phyloP scores from a whole-genome alignment of 441 rosid genomes.

The Populus hybrid region DNA sequence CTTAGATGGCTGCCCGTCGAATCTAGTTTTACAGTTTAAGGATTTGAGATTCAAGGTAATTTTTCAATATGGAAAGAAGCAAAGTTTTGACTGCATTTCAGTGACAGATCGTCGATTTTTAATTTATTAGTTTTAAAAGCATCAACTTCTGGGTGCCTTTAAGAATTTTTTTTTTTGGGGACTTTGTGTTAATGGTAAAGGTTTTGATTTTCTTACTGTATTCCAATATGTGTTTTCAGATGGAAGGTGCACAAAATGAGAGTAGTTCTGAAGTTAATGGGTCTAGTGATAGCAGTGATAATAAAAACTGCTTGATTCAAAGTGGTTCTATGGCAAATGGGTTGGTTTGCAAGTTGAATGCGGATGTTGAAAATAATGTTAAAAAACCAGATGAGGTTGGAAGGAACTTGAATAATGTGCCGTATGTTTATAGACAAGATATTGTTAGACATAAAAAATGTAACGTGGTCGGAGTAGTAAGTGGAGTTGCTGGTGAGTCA shows the following conservation, averaged over 20 bases:
- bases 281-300: constrained; percentile 29
- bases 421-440: constrained; percentile 71
- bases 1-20: not conserved
- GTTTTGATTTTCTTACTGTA: not conserved
- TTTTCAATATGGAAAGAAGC: not conserved
- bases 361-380: constrained; percentile 23
- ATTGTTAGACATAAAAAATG: constrained; percentile 56
- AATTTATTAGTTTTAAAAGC: not conserved
- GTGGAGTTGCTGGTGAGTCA: constrained; percentile 86
- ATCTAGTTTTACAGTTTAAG: not conserved
- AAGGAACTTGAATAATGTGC: constrained; percentile 35
- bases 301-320: constrained; percentile 18
- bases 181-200: not conserved
- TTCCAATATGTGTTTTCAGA: constrained; percentile 35
- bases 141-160: not conserved
- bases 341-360: constrained; percentile 24
- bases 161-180: not conserved
- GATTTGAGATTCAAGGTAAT: not conserved
- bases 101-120: not conserved
- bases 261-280: constrained; percentile 24
- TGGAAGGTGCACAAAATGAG: constrained; percentile 51
- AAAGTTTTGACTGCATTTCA: not conserved
- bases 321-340: constrained; percentile 28
- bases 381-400: constrained; percentile 27
- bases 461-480: constrained; percentile 73